Conservation (phyloP, 2,329 filamentous ascomycete species). For the Ophiocordyceps robertsii region DNA sequence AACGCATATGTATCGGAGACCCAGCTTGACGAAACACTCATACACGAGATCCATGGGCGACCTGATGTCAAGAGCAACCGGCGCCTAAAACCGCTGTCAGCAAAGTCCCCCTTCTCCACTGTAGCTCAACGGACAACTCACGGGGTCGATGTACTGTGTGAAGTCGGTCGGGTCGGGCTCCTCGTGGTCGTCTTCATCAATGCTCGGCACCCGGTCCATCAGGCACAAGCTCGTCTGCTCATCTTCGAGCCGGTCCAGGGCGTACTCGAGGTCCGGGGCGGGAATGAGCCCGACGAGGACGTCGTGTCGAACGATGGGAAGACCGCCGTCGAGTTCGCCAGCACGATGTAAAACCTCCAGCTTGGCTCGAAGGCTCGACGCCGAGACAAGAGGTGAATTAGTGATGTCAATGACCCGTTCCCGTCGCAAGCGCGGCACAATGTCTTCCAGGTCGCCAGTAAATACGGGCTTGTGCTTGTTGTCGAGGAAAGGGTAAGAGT, state of each 20-base stretch:
- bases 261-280: conserved; percentile 85
- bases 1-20: conserved; percentile 84
- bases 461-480: conserved; percentile 90
- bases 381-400: conserved; percentile 65
- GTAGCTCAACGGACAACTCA: conserved; percentile 24
- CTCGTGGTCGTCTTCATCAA: conserved; percentile 50
- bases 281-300: conserved; percentile 84
- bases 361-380: conserved; percentile 63
- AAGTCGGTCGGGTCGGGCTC: conserved; percentile 65
- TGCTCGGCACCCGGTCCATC: conserved; percentile 57
- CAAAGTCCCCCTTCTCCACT: not conserved
- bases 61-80: conserved; percentile 74
- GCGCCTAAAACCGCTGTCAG: conserved; percentile 40
- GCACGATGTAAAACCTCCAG: conserved; percentile 69
- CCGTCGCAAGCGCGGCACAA: conserved; percentile 61
- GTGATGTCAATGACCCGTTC: conserved; percentile 83
- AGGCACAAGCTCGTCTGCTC: conserved; percentile 64
- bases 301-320: conserved; percentile 71
- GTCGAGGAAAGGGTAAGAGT: conserved; percentile 93
- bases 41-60: conserved; percentile 93
- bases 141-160: conserved; percentile 79
- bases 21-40: conserved; percentile 91
- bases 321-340: conserved; percentile 82
- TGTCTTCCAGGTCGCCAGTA: conserved; percentile 76
- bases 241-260: conserved; percentile 69